Evolutionary conservation across 2,329 filamentous ascomycete species (phyloP).

Genomic region (Pseudogymnoascus sp.): DNA sequence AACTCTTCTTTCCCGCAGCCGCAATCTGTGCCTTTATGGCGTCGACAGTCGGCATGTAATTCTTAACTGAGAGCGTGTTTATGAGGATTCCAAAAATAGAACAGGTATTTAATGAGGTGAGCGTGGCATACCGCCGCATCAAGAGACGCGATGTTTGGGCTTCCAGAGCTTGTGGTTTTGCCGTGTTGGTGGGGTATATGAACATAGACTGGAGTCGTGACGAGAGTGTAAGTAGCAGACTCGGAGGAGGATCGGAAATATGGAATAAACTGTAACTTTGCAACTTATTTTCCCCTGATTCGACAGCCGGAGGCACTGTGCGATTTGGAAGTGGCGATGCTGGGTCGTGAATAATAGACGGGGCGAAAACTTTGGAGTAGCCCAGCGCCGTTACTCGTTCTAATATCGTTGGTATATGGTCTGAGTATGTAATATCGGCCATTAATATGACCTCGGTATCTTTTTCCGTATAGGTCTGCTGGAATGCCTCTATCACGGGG

Average conservation of each 20-base stretch:
- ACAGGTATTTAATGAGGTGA: slow-evolving; percentile 71
- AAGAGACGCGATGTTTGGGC: slow-evolving; percentile 48
- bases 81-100: slow-evolving; percentile 89
- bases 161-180: slow-evolving; percentile 27
- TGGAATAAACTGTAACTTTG: slow-evolving; percentile 60
- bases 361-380: slow-evolving; percentile 63
- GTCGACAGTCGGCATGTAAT: slow-evolving; percentile 76
- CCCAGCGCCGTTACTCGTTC: slow-evolving; percentile 49
- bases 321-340: slow-evolving; percentile 79
- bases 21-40: slow-evolving; percentile 66
- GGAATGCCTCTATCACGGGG: slow-evolving; percentile 51
- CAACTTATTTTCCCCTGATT: slow-evolving; percentile 34
- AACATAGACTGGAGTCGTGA: slow-evolving; percentile 72
- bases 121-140: slow-evolving; percentile 78
- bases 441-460: slow-evolving; percentile 65
- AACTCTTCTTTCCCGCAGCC: slow-evolving; percentile 82
- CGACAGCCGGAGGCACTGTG: slow-evolving; percentile 47
- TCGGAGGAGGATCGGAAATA: slow-evolving; percentile 76
- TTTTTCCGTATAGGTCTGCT: slow-evolving; percentile 57
- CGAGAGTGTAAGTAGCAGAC: slow-evolving; percentile 78
- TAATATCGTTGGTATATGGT: slow-evolving; percentile 58
- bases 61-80: slow-evolving; percentile 86
- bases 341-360: slow-evolving; percentile 69
- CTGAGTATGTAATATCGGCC: slow-evolving; percentile 81
- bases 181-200: slow-evolving; percentile 57